phyloP scores from a whole-genome alignment of 106 monocot genomes.

The Iris macrosiphon region DNA sequence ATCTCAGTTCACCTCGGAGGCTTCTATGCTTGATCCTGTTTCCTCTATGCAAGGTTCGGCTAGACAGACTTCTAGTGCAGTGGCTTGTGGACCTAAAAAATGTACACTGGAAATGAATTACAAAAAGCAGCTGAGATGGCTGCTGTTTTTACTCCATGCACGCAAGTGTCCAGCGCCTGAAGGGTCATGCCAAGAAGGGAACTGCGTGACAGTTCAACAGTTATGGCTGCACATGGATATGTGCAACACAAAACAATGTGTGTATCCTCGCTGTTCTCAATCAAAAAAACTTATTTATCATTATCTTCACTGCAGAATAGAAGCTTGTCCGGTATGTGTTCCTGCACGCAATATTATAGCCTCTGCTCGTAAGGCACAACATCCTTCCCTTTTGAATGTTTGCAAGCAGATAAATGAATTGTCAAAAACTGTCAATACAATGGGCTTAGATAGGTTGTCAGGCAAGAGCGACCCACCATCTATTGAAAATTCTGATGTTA shows the following conservation, averaged over 20 bases:
- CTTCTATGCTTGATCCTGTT: conserved; percentile 9
- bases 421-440: conserved; percentile 19
- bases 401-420: conserved; percentile 29
- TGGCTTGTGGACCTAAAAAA: conserved; percentile 12
- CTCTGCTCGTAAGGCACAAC: conserved; percentile 22
- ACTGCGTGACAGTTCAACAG: conserved; percentile 55
- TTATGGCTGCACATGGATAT: conserved; percentile 51
- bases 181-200: conserved; percentile 55
- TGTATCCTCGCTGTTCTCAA: conserved; percentile 38
- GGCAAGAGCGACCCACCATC: conserved; percentile 6
- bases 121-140: conserved; percentile 55
- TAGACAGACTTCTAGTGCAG: conserved; percentile 12
- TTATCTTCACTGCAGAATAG: conserved; percentile 28
- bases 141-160: conserved; percentile 77
- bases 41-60: conserved; percentile 10
- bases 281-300: conserved; percentile 54
- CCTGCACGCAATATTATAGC: conserved; percentile 39
- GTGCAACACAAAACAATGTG: conserved; percentile 50
- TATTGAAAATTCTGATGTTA: conserved; percentile 41
- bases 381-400: conserved; percentile 16
- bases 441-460: conserved; percentile 19
- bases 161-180: conserved; percentile 43
- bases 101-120: conserved; percentile 26
- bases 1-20: conserved; percentile 22
- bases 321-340: conserved; percentile 77